These are phyloP conservation scores for Chytriomyces confervae DNA, from an alignment of 192 early-diverging fungal genomes.

Conservation along the genomic window DNA sequence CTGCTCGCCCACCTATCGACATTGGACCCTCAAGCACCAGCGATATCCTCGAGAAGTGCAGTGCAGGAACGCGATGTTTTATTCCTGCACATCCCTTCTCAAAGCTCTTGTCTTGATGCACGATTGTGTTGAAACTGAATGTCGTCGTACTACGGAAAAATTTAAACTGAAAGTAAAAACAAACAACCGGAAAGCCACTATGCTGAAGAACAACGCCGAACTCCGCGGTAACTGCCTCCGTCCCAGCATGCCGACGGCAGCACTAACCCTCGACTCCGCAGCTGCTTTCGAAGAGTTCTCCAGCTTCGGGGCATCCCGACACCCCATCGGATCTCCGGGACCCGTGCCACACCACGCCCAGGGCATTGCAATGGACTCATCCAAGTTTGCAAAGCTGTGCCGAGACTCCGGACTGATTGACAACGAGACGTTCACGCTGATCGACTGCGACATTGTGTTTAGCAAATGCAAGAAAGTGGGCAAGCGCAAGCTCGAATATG, in stretches of 20 bases:
- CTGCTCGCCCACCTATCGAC: no score
- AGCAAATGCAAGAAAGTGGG: slow-evolving; percentile 48
- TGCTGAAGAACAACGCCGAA: slow-evolving; percentile 1
- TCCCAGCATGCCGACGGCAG: neutral
- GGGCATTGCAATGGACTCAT: slow-evolving; percentile 21
- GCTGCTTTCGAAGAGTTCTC: slow-evolving; percentile 37
- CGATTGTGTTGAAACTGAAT: no score
- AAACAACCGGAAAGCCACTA: neutral
- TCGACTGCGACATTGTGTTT: slow-evolving; percentile 63
- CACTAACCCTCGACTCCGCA: neutral
- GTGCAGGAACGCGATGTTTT: no score
- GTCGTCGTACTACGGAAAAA: no score
- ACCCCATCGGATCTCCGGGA: neutral
- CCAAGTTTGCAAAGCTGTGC: slow-evolving; percentile 58
- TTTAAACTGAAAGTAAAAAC: neutral
- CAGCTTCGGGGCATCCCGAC: slow-evolving; percentile 15
- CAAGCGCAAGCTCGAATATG: slow-evolving; percentile 49
- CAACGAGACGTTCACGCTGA: slow-evolving; percentile 48
- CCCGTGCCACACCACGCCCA: neutral
- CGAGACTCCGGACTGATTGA: slow-evolving; percentile 56
- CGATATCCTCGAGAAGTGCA: no score
- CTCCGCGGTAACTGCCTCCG: neutral
- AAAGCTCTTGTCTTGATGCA: no score
- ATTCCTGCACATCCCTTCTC: no score
- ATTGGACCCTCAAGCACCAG: no score